Conservation (phyloP, 1,139 yeast species). For the Candida tropicalis region DNA sequence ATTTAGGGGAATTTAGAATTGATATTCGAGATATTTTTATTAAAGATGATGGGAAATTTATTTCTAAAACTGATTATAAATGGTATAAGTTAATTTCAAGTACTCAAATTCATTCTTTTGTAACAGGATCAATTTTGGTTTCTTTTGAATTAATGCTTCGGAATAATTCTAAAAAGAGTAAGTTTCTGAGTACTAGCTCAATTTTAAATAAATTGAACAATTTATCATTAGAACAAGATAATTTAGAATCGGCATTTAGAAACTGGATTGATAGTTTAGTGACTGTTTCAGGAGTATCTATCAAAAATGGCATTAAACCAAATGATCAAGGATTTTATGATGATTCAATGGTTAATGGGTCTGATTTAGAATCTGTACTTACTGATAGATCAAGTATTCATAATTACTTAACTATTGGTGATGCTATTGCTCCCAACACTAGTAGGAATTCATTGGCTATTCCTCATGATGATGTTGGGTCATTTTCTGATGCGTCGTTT, state of each 20-base stretch:
- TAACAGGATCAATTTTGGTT: constrained; percentile 60
- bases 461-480: constrained; percentile 16
- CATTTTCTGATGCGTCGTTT: constrained; percentile 28
- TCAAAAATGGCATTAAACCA: constrained; percentile 22
- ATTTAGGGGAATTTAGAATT: constrained; percentile 59
- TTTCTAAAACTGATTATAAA: constrained; percentile 33
- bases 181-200: not conserved
- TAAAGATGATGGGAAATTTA: constrained; percentile 19
- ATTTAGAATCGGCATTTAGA: constrained; percentile 21
- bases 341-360: constrained; percentile 30
- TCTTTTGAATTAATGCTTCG: constrained; percentile 49
- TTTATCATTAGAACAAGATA: constrained; percentile 10
- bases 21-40: constrained; percentile 46
- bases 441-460: not conserved
- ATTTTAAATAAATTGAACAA: not conserved
- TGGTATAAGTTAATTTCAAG: constrained; percentile 59
- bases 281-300: constrained; percentile 30
- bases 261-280: constrained; percentile 35
- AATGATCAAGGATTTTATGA: constrained; percentile 49
- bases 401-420: not conserved
- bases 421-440: not conserved
- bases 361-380: constrained; percentile 32
- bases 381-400: constrained; percentile 8
- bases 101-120: constrained; percentile 46
- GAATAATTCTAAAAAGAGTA: constrained; percentile 13